phyloP scores from a whole-genome alignment of 2,329 filamentous ascomycete genomes.

The Stagonosporopsis rhizophila region DNA sequence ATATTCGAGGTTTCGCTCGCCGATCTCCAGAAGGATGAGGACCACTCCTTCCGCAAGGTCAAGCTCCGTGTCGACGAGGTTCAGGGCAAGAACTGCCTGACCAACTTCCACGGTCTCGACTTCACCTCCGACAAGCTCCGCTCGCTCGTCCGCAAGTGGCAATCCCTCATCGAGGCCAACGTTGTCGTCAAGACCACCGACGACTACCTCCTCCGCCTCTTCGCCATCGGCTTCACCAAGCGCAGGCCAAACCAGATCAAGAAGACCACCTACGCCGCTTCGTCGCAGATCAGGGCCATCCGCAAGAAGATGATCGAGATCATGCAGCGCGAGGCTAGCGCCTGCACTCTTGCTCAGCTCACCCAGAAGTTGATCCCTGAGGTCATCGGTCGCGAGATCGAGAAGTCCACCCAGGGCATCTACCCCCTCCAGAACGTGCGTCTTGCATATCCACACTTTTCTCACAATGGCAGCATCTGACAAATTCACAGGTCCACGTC shows the following conservation, averaged over 20 bases:
- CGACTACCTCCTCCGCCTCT: constrained; percentile 98
- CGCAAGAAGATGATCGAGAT: constrained; percentile 99
- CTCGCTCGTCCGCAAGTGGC: constrained; percentile 99
- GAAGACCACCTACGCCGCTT: constrained; percentile 99
- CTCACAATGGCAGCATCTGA: background rate
- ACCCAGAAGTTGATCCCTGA: constrained; percentile 99
- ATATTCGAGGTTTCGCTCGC: constrained; percentile 99
- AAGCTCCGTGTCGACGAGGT: constrained; percentile 99
- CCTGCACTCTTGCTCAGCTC: constrained; percentile 94
- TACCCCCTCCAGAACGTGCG: constrained; percentile 98
- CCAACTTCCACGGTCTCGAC: constrained; percentile 99
- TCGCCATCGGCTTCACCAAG: constrained; percentile 99
- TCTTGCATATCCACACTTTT: constrained; percentile 17
- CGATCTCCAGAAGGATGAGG: constrained; percentile 99
- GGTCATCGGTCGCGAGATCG: constrained; percentile 99
- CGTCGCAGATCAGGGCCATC: constrained; percentile 96
- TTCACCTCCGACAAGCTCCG: constrained; percentile 99
- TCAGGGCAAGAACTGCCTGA: constrained; percentile 99
- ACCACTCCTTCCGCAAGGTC: constrained; percentile 99
- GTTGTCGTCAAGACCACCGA: constrained; percentile 99
- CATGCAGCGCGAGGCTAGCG: constrained; percentile 93
- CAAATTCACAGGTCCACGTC: constrained; percentile 83
- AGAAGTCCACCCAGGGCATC: constrained; percentile 99
- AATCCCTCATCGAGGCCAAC: constrained; percentile 99
- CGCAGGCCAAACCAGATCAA: constrained; percentile 99